Base-by-base conservation (phyloP, 768 basidiomycete genomes). In the Mycena epipterygia region DNA sequence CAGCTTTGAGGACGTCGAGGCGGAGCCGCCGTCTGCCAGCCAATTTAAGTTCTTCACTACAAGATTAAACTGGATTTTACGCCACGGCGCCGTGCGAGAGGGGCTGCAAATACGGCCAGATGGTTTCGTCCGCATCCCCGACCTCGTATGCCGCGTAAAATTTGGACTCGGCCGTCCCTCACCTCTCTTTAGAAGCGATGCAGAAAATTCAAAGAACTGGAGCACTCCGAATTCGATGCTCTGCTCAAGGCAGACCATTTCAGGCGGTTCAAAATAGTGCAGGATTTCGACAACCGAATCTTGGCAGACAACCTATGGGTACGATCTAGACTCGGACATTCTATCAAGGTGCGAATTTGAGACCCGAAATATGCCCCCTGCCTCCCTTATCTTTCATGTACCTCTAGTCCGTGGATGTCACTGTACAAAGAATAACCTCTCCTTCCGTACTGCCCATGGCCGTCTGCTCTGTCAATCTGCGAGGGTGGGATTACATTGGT, bases 51-150 rank as follows among this genome's bases (percentile, higher is more conserved):
- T 56, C 29, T 66, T 73, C 51, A 57, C 49, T 12, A 30, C 17
- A 25, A 19, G 60, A 13, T 42, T 73, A 21, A 58, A 60, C 53
- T 94, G 89, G 84, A 80, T 95, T n/a, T 85, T 95, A 17, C 87
- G 93, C 8, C 93, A 95, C 75, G 92, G 91, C 0, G 91, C 93
- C 16, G 82, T 83, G 60, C 86, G 86, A 39, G 87, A 90, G 60
- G 83, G 85, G 1, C 73, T 95, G 9, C 74, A 79, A n/a, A 88
- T 95, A 74, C 88, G 93, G 3, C 78, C 88, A 17, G 95, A 96
- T 67, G 95, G 95, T 1, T 96, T 89, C 77, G 88, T 92, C 29
- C 87, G 86, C 57, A 88, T 96, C 9, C 78, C 84, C 17, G 93
- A 95, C 53, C 81, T 96, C 64, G 95, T 96, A 76, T 73, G 92